Base-by-base conservation (phyloP, 441 rosid genomes). In the Pelargonium myrrhifolium region DNA sequence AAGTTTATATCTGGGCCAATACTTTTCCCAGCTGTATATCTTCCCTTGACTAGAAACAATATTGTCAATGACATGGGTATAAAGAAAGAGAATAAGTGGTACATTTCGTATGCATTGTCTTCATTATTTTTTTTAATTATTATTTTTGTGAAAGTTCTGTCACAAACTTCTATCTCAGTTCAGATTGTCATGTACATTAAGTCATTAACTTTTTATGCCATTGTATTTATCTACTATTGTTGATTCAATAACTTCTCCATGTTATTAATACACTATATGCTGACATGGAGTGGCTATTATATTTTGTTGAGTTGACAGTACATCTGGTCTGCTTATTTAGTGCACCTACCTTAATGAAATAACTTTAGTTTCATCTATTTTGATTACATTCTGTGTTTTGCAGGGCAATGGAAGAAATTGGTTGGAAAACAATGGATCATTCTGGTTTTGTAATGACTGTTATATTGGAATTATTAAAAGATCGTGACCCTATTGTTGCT, bases 401-500 rank as follows among this genome's bases (percentile, higher is more conserved):
- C 87, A 95, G 99, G 98, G 78, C 84, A 64, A 83, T 95, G 71
- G 93, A 86, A 79, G 96, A 89, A 68, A 75, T 87, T 75, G 89
- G 93, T 31, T 77, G 84, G 74, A 87, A 79, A 82, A 86, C 82
- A 62, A 75, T 87, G 80, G 96, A 89, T 67, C 81, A 81, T 67
- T 89, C 87, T 64, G 67, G 82, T 72, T 71, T 76, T 58, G 76
- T 90, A n/a, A 65, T 89, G 31, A 87, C 87, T 39, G 88, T 88
- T 63, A 71, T 92, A 69, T 71, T 95, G 79, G 80, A 78, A 40
- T 82, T 83, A 71, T 73, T 83, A 72, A 85, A 77, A 83, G 99
- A 95, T 73, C 70, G 64, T 59, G 91, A 87, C 74, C 75, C 83
- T 7, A 9, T 56, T 75, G 86, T 95, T 81, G 91, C 86, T 15